phyloP scores from a whole-genome alignment of 768 basidiomycete species.

The Phanerochaete carnosa region DNA sequence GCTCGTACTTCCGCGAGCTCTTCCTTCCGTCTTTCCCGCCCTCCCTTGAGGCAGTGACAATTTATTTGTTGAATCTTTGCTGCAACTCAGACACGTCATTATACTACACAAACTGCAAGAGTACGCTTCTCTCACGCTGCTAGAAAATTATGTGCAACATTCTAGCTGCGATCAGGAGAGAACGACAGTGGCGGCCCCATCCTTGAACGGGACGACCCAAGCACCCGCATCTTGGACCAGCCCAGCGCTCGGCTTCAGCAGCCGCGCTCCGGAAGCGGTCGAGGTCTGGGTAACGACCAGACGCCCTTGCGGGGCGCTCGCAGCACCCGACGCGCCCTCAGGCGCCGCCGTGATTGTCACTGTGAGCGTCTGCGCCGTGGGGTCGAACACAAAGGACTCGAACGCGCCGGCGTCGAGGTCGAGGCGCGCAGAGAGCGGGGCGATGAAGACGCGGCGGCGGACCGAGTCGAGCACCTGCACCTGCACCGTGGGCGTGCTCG shows the following conservation, averaged over 20 bases:
- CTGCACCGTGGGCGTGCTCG: slow-evolving; percentile 38
- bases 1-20: too few relatives aligned
- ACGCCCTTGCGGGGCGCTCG: slow-evolving; percentile 43
- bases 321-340: slow-evolving; percentile 37
- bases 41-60: too few relatives aligned
- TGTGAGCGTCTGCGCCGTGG: slow-evolving; percentile 33
- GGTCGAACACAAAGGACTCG: slow-evolving; percentile 38
- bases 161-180: too few relatives aligned
- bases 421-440: slow-evolving; percentile 43
- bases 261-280: slow-evolving; percentile 32
- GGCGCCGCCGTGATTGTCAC: slow-evolving; percentile 39
- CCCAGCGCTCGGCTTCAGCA: slow-evolving; percentile 36
- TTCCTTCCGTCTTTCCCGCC: too few relatives aligned
- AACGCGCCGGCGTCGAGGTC: slow-evolving; percentile 53
- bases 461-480: slow-evolving; percentile 40
- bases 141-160: too few relatives aligned
- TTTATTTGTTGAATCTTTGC: too few relatives aligned
- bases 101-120: too few relatives aligned
- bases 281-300: slow-evolving; percentile 43
- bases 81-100: too few relatives aligned
- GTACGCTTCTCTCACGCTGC: too few relatives aligned
- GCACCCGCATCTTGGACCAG: slow-evolving; percentile 43
- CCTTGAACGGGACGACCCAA: slow-evolving; percentile 40
- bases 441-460: slow-evolving; percentile 49
- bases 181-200: slow-evolving; percentile 32